Evolutionary conservation across 106 monocot species (phyloP), one percentile per base, ranked within the genome.

Genomic region (Xerophyta viscosa): DNA sequence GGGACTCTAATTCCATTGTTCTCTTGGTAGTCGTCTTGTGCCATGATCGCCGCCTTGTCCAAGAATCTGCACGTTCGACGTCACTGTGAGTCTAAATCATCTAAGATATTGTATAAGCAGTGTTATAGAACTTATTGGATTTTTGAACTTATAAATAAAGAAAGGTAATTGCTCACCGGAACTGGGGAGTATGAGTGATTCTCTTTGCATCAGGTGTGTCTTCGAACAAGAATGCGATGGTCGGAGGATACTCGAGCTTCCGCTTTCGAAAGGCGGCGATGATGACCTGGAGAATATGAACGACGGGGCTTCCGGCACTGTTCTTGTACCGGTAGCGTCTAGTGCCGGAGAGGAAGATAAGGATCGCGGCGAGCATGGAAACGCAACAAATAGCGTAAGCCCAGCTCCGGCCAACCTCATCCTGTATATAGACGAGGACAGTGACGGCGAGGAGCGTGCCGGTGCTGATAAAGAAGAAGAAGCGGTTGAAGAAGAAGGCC

Each of bases 401-500:
- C 86, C 68, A 80, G 69, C 80, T 77, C 37, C 86, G 64, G 24
- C 86, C 73, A 0, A 86, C 80, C 54, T 70, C 54, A 26, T 86
- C 86, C 46, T 86, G 86, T 10, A 86, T 66, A 71, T 84, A 84
- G 21, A 84, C 84, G 3, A 84, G 68, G 13, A 84, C 75, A 2
- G 84, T 84, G 58, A 75, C 75, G 0, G 75, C 84, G 11, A 79
- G 64, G 6, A 84, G 68, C 0, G 84, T 79, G 28, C 84, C 84
- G 24, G 41, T 71, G 68, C 84, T 84, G 54, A 84, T 79, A 71
- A 79, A 51, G 67, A 84, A 72, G 68, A 84, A 84, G 67, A 84
- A 84, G 33, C 84, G 56, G 52, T 65, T 71, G 71, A 84, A 84
- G 72, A 84, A 84, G 62, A 36, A 72, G 18, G 57, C 45, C 86